phyloP scores from a whole-genome alignment of 352 stramenopile genomes.

The Globisporangium splendens region DNA sequence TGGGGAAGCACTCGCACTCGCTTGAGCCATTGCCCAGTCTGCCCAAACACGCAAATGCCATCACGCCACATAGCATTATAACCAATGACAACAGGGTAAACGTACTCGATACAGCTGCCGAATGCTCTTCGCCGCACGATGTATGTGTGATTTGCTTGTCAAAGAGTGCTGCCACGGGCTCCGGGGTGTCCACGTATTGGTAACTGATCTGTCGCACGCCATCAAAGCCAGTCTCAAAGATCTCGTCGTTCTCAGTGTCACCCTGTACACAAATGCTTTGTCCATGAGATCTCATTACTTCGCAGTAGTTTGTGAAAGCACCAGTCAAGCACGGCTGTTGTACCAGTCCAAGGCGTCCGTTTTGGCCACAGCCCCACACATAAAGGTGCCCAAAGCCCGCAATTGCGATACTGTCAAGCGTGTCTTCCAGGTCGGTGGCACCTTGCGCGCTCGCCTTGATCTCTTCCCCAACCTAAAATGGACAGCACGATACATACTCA shows the following conservation, averaged over 20 bases:
- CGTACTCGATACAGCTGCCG: slow-evolving; percentile 57
- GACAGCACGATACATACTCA: not conserved
- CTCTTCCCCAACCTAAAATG: slow-evolving; percentile 25
- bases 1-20: slow-evolving; percentile 50
- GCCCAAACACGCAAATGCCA: too few relatives aligned
- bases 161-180: slow-evolving; percentile 48
- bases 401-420: slow-evolving; percentile 38
- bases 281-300: not conserved
- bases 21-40: slow-evolving; percentile 63
- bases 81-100: not conserved
- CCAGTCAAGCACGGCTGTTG: too few relatives aligned
- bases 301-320: not conserved
- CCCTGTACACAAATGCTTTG: slow-evolving; percentile 23
- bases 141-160: slow-evolving; percentile 39
- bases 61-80: slow-evolving; percentile 17
- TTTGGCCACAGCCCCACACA: slow-evolving; percentile 64
- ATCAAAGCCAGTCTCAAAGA: slow-evolving; percentile 70
- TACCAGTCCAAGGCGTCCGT: slow-evolving; percentile 63
- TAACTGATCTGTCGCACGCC: slow-evolving; percentile 62
- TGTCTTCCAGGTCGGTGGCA: slow-evolving; percentile 46
- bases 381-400: slow-evolving; percentile 47
- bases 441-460: slow-evolving; percentile 45
- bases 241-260: slow-evolving; percentile 59
- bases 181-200: slow-evolving; percentile 45
- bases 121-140: slow-evolving; percentile 66